Evolutionary conservation across 768 basidiomycete species (phyloP).

Genomic region (Termitomyces bulborhizus): DNA sequence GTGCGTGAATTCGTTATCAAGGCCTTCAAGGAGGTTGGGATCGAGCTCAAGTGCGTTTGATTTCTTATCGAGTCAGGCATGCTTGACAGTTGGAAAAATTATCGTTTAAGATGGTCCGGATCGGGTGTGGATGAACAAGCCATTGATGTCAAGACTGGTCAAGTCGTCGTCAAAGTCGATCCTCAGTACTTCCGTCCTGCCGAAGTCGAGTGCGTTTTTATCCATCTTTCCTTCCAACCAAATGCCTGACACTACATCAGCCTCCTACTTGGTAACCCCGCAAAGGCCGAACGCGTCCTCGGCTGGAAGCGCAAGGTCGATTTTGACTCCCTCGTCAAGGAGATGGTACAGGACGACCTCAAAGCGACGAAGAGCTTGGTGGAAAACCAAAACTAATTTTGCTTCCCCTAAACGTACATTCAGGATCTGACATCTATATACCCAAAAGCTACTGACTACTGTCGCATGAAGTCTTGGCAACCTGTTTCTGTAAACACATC

Average conservation of each 20-base stretch:
- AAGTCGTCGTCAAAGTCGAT: slow-evolving; percentile 79
- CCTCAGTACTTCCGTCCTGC: slow-evolving; percentile 89
- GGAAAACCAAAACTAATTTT: slow-evolving; percentile 73
- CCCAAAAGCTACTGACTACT: not conserved
- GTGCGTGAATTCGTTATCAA: slow-evolving; percentile 93
- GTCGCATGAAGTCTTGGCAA: not conserved
- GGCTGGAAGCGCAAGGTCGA: slow-evolving; percentile 87
- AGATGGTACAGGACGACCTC: slow-evolving; percentile 88
- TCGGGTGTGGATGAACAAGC: slow-evolving; percentile 73
- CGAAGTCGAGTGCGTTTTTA: slow-evolving; percentile 78
- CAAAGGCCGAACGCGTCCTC: slow-evolving; percentile 83
- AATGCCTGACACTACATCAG: slow-evolving; percentile 27
- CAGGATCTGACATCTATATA: not conserved
- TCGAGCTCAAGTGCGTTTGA: slow-evolving; percentile 51
- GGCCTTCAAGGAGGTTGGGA: slow-evolving; percentile 66
- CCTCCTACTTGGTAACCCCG: slow-evolving; percentile 79
- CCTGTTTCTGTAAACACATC: not conserved
- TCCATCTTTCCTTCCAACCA: not conserved
- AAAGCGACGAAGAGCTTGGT: slow-evolving; percentile 66
- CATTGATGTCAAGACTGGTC: slow-evolving; percentile 60
- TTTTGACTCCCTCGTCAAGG: slow-evolving; percentile 80
- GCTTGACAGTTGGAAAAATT: not conserved
- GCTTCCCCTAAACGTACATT: not conserved
- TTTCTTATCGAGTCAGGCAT: not conserved
- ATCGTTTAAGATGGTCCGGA: slow-evolving; percentile 64